Percentiles rank a stretch among this genome's conserved stretches.
Conservation (phyloP, 495 filamentous ascomycete genomes). For the Hypomontagnella monticulosa region DNA sequence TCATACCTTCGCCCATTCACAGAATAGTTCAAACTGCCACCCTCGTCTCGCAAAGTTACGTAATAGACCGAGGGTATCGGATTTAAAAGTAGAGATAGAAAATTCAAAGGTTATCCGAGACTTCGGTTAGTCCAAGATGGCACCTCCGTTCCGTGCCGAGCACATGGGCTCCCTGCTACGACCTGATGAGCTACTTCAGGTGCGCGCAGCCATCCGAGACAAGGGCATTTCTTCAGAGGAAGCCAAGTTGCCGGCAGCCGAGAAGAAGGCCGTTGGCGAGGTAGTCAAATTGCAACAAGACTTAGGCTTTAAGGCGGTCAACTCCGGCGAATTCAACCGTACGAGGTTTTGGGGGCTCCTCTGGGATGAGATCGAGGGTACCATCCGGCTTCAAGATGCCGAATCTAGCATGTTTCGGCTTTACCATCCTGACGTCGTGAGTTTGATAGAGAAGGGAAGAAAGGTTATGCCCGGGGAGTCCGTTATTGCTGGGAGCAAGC, state of each 20-base stretch:
- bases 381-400: constrained; percentile 69
- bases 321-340: constrained; percentile 76
- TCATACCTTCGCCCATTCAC: not conserved
- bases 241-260: constrained; percentile 58
- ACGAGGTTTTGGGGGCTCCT: constrained; percentile 73
- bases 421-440: constrained; percentile 83
- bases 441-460: constrained; percentile 66
- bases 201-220: constrained; percentile 67
- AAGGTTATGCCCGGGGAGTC: constrained; percentile 78
- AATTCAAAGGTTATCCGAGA: not conserved
- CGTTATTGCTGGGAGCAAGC: constrained; percentile 77
- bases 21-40: not conserved
- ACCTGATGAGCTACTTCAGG: constrained; percentile 71
- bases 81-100: not conserved
- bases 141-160: constrained; percentile 82
- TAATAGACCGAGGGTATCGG: constrained; percentile 1
- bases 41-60: not conserved
- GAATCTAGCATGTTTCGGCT: constrained; percentile 73
- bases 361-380: constrained; percentile 78
- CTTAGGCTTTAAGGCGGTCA: constrained; percentile 73
- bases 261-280: constrained; percentile 73
- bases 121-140: constrained; percentile 26
- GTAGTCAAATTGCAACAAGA: constrained; percentile 72
- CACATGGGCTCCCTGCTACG: constrained; percentile 85
- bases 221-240: constrained; percentile 65